Evolutionary conservation across 2,329 filamentous ascomycete species (phyloP).

Genomic region (Curvularia verruculosa): DNA sequence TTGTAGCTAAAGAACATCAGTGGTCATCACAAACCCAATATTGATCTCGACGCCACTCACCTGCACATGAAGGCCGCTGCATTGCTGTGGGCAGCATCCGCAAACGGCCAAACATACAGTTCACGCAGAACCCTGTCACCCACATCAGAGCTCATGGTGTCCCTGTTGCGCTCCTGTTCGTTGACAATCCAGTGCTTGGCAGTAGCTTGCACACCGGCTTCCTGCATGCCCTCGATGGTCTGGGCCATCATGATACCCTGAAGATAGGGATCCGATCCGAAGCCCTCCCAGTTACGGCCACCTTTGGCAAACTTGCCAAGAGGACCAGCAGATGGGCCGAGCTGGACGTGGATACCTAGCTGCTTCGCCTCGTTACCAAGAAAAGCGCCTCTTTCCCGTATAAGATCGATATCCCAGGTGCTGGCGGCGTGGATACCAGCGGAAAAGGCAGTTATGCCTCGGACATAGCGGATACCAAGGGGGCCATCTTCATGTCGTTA

Average conservation of each 20-base stretch:
- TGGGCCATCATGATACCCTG: slow-evolving; percentile 52
- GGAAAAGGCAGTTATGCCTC: slow-evolving; percentile 48
- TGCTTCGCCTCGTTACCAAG: slow-evolving; percentile 50
- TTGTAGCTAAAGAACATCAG: slow-evolving; percentile 34
- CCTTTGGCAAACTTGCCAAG: slow-evolving; percentile 49
- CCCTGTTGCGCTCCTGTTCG: slow-evolving; percentile 67
- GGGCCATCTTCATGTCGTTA: slow-evolving; percentile 44
- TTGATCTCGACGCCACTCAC: slow-evolving; percentile 4
- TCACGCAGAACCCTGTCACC: slow-evolving; percentile 79
- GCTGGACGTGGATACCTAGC: slow-evolving; percentile 52
- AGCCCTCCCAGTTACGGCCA: slow-evolving; percentile 58
- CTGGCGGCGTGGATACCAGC: slow-evolving; percentile 48
- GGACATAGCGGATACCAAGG: slow-evolving; percentile 48
- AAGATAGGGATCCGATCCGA: slow-evolving; percentile 57
- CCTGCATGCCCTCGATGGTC: slow-evolving; percentile 55
- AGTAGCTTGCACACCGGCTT: slow-evolving; percentile 51
- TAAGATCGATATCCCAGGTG: slow-evolving; percentile 48
- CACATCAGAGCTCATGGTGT: slow-evolving; percentile 60
- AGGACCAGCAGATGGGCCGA: slow-evolving; percentile 53
- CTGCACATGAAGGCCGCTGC: slow-evolving; percentile 60
- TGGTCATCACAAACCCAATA: background rate
- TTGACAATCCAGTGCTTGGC: slow-evolving; percentile 63
- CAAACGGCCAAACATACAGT: slow-evolving; percentile 79
- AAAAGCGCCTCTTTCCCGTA: slow-evolving; percentile 44
- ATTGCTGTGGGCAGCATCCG: slow-evolving; percentile 71